These are phyloP conservation scores for Aspergillus phoenicis DNA, from an alignment of 2,329 filamentous ascomycete species.

Conservation along the genomic window DNA sequence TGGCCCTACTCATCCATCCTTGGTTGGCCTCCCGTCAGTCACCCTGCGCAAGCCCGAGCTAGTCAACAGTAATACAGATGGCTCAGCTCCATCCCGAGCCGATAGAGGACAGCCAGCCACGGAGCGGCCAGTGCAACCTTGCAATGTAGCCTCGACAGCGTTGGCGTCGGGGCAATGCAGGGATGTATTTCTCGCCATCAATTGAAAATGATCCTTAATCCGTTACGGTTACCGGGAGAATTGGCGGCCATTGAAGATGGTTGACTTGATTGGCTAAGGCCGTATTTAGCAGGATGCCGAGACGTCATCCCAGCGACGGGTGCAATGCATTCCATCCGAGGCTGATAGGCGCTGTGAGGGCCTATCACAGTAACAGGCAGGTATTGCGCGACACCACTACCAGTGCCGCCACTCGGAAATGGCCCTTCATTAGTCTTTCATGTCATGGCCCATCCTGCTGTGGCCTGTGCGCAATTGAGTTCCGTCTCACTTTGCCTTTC, in stretches of 20 bases:
- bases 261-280: slow-evolving; percentile 8
- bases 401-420: not conserved
- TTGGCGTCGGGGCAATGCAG: not conserved
- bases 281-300: not conserved
- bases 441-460: not conserved
- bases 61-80: not conserved
- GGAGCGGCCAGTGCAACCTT: not conserved
- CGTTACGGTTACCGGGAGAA: slow-evolving; percentile 8
- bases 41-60: not conserved
- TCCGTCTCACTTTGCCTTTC: not conserved
- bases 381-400: not conserved
- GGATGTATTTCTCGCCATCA: not conserved
- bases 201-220: slow-evolving; percentile 7
- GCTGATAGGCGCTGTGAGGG: not conserved
- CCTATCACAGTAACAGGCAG: not conserved
- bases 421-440: not conserved
- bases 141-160: not conserved
- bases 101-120: not conserved
- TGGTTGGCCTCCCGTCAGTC: not conserved
- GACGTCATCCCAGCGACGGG: slow-evolving; percentile 8
- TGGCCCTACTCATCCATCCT: too few relatives aligned
- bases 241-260: not conserved
- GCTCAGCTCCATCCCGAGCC: not conserved
- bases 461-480: not conserved
- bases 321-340: not conserved